A percentile compares a stretch with the other conserved stretches of the same genome.
These are phyloP conservation scores for Primulina tabacum DNA, from an alignment of 257 asterid species.

Conservation along the genomic window DNA sequence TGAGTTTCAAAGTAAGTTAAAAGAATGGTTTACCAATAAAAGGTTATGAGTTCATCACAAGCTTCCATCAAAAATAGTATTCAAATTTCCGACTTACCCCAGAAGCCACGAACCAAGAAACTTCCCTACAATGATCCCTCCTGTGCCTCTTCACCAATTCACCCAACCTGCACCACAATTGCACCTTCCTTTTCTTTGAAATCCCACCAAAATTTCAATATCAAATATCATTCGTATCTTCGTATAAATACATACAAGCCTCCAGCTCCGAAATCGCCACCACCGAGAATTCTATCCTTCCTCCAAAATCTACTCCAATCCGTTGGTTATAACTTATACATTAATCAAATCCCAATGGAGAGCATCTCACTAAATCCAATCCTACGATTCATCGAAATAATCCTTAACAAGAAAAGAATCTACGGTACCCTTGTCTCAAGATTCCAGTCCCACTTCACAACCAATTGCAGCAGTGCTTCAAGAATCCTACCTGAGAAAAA, in stretches of 20 bases:
- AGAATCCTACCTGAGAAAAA: slow-evolving; percentile 13
- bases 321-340: no score
- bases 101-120: neutral
- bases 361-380: neutral
- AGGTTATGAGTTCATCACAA: no score
- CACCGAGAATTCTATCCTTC: neutral
- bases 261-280: neutral
- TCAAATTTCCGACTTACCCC: neutral
- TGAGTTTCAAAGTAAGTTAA: no score
- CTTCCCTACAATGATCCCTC: neutral
- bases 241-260: neutral
- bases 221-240: neutral
- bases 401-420: slow-evolving; percentile 31
- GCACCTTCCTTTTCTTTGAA: neutral
- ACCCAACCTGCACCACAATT: neutral
- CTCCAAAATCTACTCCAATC: no score
- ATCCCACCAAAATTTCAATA: neutral
- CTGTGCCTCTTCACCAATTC: no score
- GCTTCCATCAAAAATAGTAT: no score
- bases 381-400: slow-evolving; percentile 36
- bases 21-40: no score
- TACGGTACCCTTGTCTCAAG: slow-evolving; percentile 27
- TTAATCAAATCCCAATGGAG: neutral
- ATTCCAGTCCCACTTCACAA: slow-evolving; percentile 14
- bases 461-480: neutral